phyloP scores from a whole-genome alignment of 169 alveolate species.

The Haemoproteus tartakovskyi region DNA sequence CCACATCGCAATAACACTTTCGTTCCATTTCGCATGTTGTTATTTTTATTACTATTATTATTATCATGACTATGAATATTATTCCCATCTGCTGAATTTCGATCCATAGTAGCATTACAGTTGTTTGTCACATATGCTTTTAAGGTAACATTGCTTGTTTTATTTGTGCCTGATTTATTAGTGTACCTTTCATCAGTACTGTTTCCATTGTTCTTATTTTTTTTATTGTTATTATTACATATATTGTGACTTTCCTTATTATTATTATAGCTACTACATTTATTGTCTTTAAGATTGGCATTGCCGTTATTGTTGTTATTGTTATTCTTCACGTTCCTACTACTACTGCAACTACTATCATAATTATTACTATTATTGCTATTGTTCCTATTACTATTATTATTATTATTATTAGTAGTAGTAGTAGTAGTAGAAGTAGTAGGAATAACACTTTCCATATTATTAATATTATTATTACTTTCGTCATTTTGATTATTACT shows the following conservation, averaged over 20 bases:
- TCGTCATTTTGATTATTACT: not conserved
- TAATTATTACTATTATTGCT: slow-evolving; percentile 8
- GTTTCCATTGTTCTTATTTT: not conserved
- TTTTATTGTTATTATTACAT: not conserved
- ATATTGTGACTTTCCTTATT: not conserved
- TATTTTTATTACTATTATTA: too few species aligned
- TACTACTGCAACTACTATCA: not conserved
- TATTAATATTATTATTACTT: not conserved
- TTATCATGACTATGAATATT: too few species aligned
- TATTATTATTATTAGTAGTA: not conserved
- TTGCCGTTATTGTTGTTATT: slow-evolving; percentile 6
- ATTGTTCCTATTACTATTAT: not conserved
- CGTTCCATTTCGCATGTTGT: too few species aligned
- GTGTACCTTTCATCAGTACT: not conserved
- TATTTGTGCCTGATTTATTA: not conserved
- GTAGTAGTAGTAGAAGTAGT: not conserved
- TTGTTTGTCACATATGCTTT: not conserved
- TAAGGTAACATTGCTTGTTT: not conserved
- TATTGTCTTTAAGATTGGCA: not conserved
- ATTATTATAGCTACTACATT: not conserved
- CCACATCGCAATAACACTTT: too few species aligned
- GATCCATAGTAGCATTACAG: too few species aligned
- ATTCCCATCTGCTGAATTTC: too few species aligned
- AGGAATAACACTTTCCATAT: not conserved
- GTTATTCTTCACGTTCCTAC: slow-evolving; percentile 1